These are phyloP conservation scores for Pleochaeta shiraiana DNA, from an alignment of 2,329 filamentous ascomycete genomes.

Conservation along the genomic window DNA sequence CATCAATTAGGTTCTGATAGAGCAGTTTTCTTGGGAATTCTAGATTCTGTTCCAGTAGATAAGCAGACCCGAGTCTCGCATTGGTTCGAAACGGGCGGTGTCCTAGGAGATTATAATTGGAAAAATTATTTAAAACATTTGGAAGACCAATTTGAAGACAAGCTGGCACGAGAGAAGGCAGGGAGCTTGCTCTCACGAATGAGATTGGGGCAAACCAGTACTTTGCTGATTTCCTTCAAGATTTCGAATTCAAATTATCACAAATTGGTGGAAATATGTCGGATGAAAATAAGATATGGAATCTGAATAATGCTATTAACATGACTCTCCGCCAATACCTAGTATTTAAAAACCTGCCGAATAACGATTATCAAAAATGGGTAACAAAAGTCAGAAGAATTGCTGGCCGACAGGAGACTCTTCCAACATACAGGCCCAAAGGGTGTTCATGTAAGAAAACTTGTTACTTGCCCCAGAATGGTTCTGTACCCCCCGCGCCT, in stretches of 20 bases:
- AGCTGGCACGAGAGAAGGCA: neutral
- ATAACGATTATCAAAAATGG: neutral
- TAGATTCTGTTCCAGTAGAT: too few relatives aligned
- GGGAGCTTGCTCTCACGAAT: neutral
- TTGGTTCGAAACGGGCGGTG: too few relatives aligned
- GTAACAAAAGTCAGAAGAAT: neutral
- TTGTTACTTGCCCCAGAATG: neutral
- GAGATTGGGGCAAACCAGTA: neutral
- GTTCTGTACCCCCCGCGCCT: neutral
- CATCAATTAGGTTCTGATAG: too few relatives aligned
- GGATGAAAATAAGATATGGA: neutral
- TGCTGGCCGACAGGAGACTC: neutral
- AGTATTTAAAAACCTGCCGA: neutral
- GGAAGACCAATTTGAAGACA: neutral
- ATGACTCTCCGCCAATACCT: neutral
- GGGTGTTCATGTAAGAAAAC: neutral
- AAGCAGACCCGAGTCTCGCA: too few relatives aligned
- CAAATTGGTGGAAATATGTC: neutral
- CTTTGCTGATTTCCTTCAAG: neutral
- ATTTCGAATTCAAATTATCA: neutral
- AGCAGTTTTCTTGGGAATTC: too few relatives aligned
- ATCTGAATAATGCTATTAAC: neutral
- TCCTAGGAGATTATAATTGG: too few relatives aligned
- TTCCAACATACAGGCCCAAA: neutral
- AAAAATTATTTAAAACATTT: neutral